Base-by-base conservation (phyloP, 495 filamentous ascomycete genomes). In the Geoglossum glabrum region DNA sequence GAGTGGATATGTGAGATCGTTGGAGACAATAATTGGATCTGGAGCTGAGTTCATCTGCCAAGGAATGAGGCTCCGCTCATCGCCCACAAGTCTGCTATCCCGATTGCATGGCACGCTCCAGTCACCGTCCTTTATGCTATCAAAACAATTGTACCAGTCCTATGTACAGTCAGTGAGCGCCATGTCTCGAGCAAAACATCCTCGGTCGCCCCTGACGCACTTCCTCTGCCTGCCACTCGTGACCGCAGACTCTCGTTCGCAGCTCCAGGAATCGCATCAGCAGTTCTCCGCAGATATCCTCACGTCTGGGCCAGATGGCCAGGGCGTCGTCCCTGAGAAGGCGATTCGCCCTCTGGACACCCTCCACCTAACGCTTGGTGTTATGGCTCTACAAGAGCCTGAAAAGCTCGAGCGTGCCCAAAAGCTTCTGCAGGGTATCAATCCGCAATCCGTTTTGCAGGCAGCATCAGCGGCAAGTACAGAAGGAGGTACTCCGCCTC, bases 191-290 rank as follows among this genome's bases (percentile, higher is more conserved):
- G n/a, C 4, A 17, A 50, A 50, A 23, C 46, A 13, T 13, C 28
- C 28, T 52, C 19, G 4, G 21, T 72, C 74, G 19, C 71, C 70
- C 19, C 74, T 85, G n/a, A 95, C 90, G 0, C 90, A 95, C 67
- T 95, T 95, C 66, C 79, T 95, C 38, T 90, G 85, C 68, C 68
- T 95, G 54, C 87, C 90, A 10, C 80, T 95, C 60, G 73, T 84
- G 58, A 87, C 78, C 28, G 27, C 70, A 0, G 34, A 65, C 17
- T 87, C 85, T 0, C 72, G 80, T 15, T 74, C 76, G 0, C 80
- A 87, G 60, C 75, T 94, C 3, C 70, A 81, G 31, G 61, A 64
- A 15, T 79, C 78, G 1, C 67, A 94, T 19, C 68, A 71, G 3
- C 56, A 68, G 21, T 92, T 95, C 66, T 74, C 72, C 54, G 64